A percentile compares a stretch with the other conserved stretches of the same genome.
Conservation (phyloP, 371 early-diverging fungal species). For the Cokeromyces recurvatus region DNA sequence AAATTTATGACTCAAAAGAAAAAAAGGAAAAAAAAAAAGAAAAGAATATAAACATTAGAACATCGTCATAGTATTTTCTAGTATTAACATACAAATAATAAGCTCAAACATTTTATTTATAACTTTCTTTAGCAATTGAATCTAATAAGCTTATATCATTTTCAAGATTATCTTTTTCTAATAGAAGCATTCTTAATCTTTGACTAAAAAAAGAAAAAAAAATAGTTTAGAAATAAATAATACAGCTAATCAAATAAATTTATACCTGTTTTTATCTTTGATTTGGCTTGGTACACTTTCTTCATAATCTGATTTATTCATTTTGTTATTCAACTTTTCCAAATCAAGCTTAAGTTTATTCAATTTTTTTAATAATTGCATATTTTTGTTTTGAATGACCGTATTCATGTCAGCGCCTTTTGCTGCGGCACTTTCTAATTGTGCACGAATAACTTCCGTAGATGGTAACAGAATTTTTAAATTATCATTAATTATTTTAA, state of each 20-base stretch:
- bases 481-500: conserved; percentile 29
- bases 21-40: too few relatives aligned
- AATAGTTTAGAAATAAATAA: background rate
- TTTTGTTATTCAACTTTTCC: conserved; percentile 26
- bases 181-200: conserved; percentile 15
- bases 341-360: conserved; percentile 29
- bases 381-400: conserved; percentile 21
- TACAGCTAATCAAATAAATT: background rate
- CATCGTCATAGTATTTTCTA: too few relatives aligned
- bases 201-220: conserved; percentile 13
- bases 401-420: conserved; percentile 22
- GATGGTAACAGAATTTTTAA: conserved; percentile 49
- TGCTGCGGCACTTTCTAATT: conserved; percentile 27
- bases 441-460: conserved; percentile 28
- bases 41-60: too few relatives aligned
- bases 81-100: too few relatives aligned
- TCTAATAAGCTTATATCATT: too few relatives aligned
- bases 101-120: too few relatives aligned
- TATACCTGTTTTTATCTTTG: conserved; percentile 41
- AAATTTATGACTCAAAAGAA: too few relatives aligned
- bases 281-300: conserved; percentile 35
- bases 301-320: conserved; percentile 32
- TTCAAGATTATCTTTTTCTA: conserved; percentile 26
- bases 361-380: conserved; percentile 26
- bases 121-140: too few relatives aligned